phyloP scores from a whole-genome alignment of 1,284 basidiomycete genomes.

The Heterobasidion occidentale region DNA sequence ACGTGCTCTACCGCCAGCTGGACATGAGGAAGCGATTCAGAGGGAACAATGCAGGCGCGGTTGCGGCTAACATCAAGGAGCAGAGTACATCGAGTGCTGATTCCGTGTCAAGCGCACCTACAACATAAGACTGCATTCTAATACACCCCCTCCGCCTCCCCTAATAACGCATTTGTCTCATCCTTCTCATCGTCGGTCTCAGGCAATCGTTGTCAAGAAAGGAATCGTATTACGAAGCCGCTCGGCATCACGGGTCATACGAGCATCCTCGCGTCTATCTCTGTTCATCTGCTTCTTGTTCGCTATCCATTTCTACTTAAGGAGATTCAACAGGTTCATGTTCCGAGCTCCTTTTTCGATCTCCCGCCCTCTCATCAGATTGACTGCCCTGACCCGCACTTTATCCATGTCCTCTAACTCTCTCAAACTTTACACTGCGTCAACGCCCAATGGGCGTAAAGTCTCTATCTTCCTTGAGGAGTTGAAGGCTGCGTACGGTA shows the following conservation, averaged over 20 bases:
- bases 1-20: slow-evolving; percentile 33
- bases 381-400: not conserved
- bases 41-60: slow-evolving; percentile 63
- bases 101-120: slow-evolving; percentile 22
- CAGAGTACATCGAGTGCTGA: slow-evolving; percentile 2
- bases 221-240: not conserved
- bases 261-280: not conserved
- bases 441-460: slow-evolving; percentile 15
- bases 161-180: not conserved
- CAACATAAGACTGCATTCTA: not conserved
- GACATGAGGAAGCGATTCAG: slow-evolving; percentile 81
- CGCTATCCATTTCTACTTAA: not conserved
- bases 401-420: not conserved
- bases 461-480: slow-evolving; percentile 36
- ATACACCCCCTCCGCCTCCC: not conserved
- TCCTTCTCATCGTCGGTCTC: not conserved
- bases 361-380: not conserved
- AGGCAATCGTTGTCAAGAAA: not conserved
- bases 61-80: slow-evolving; percentile 4
- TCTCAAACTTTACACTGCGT: slow-evolving; percentile 5
- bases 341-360: not conserved
- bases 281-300: not conserved
- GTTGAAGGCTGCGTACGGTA: slow-evolving; percentile 31
- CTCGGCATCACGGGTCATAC: not conserved
- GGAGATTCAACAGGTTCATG: not conserved